Percentiles rank a stretch among this genome's conserved stretches.
These are phyloP conservation scores for Plantago coronopus DNA, from an alignment of 305 asterid species.

Conservation along the genomic window DNA sequence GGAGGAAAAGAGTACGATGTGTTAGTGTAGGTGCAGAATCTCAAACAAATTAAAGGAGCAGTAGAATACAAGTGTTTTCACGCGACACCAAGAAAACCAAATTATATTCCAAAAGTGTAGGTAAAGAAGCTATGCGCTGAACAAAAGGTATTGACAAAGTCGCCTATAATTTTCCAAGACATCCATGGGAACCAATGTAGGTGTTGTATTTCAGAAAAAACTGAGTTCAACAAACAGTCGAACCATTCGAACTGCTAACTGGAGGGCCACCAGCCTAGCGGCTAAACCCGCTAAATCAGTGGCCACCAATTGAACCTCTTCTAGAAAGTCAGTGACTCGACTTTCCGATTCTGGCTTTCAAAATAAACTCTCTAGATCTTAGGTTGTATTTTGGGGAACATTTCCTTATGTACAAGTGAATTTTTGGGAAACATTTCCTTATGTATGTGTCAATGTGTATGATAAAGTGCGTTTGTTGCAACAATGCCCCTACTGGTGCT, in stretches of 20 bases:
- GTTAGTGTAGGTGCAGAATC: constrained; percentile 11
- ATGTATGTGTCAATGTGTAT: background rate
- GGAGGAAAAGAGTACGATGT: constrained; percentile 21
- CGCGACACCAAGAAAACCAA: background rate
- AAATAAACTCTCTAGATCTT: too few species aligned
- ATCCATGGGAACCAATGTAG: background rate
- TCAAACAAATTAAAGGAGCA: constrained; percentile 5
- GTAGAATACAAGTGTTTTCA: background rate
- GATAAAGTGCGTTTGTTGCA: background rate
- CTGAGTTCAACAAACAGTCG: background rate
- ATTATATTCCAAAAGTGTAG: background rate
- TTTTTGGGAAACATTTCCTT: background rate
- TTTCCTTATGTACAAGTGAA: background rate
- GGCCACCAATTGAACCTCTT: too few species aligned
- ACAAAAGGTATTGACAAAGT: background rate
- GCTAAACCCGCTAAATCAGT: background rate
- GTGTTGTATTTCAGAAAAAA: too few species aligned
- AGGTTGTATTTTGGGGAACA: background rate
- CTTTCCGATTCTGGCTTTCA: background rate
- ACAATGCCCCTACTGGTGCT: background rate
- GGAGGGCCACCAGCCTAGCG: background rate
- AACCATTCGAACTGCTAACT: background rate
- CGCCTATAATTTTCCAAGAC: background rate
- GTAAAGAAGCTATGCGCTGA: background rate
- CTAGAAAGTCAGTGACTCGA: background rate